Evolutionary conservation across 768 basidiomycete species (phyloP).

Genomic region (Fomitopsis pulvina): DNA sequence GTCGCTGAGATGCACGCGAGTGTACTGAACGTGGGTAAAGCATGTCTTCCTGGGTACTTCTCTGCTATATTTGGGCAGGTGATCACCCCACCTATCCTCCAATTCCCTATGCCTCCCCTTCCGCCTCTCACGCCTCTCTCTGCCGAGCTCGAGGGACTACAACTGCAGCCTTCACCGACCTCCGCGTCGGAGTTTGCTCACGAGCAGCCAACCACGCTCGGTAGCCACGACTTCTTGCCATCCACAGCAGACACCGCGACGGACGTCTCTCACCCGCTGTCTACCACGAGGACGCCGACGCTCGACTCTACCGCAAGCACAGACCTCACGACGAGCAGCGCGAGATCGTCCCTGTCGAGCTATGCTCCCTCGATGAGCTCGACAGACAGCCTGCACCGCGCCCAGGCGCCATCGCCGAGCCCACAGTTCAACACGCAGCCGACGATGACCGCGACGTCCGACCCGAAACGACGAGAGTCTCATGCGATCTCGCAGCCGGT

Average conservation of each 20-base stretch:
- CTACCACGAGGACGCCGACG: neutral
- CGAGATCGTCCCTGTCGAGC: neutral
- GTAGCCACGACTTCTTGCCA: neutral
- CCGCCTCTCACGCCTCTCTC: conserved; percentile 50
- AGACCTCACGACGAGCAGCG: neutral
- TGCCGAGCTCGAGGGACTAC: neutral
- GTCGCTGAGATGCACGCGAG: neutral
- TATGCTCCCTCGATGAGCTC: neutral
- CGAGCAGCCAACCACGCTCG: neutral
- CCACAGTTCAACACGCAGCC: neutral
- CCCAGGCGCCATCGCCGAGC: neutral
- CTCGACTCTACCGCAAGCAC: neutral
- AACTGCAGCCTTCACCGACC: neutral
- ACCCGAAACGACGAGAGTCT: no score
- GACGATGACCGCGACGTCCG: neutral
- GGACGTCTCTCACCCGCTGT: neutral
- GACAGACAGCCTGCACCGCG: neutral
- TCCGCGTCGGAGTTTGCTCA: neutral
- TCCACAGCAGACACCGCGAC: neutral
- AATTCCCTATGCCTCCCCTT: conserved; percentile 65
- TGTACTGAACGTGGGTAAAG: neutral
- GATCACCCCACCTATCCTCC: conserved; percentile 49
- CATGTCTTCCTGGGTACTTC: conserved; percentile 51
- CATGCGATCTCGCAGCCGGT: no score
- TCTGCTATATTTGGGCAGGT: conserved; percentile 68